phyloP scores from a whole-genome alignment of 192 early-diverging fungal species.

The Coemansia sp. region DNA sequence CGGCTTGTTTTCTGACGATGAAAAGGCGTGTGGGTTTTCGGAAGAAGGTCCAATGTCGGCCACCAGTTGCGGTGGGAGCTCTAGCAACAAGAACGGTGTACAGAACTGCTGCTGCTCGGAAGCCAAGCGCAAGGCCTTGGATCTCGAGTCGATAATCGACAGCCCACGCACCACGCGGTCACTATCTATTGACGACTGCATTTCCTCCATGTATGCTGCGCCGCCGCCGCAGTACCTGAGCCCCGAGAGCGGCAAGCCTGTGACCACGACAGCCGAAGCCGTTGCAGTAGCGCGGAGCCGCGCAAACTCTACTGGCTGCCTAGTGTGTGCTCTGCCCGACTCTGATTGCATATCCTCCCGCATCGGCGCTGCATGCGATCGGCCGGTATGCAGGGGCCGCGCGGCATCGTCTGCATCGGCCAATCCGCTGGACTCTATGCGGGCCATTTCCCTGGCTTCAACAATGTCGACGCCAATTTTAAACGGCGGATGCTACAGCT shows the following conservation, averaged over 20 bases:
- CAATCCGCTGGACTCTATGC: slow-evolving; percentile 2
- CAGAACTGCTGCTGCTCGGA: not conserved
- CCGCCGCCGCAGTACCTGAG: slow-evolving; percentile 16
- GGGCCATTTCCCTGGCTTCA: not conserved
- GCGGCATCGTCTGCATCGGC: slow-evolving; percentile 6
- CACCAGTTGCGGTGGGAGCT: not conserved
- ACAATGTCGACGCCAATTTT: slow-evolving; percentile 8
- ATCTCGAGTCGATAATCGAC: slow-evolving; percentile 50
- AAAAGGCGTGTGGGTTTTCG: slow-evolving; percentile 4
- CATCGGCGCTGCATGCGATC: not conserved
- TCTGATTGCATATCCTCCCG: not conserved
- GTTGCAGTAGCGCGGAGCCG: slow-evolving; percentile 14
- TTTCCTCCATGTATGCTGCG: slow-evolving; percentile 33
- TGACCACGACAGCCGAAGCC: slow-evolving; percentile 8
- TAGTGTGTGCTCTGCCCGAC: slow-evolving; percentile 13
- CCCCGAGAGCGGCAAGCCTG: slow-evolving; percentile 9
- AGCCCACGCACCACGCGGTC: slow-evolving; percentile 45
- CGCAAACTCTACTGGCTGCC: slow-evolving; percentile 17
- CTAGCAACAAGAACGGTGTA: not conserved
- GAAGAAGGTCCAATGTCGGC: slow-evolving; percentile 3
- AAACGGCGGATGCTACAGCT: slow-evolving; percentile 6
- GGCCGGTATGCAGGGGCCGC: slow-evolving; percentile 3
- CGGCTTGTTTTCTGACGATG: not conserved
- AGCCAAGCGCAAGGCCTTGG: slow-evolving; percentile 12
- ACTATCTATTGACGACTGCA: slow-evolving; percentile 51